phyloP scores from a whole-genome alignment of 2,329 filamentous ascomycete genomes.

The Aspergillus oerlinghausenensis region DNA sequence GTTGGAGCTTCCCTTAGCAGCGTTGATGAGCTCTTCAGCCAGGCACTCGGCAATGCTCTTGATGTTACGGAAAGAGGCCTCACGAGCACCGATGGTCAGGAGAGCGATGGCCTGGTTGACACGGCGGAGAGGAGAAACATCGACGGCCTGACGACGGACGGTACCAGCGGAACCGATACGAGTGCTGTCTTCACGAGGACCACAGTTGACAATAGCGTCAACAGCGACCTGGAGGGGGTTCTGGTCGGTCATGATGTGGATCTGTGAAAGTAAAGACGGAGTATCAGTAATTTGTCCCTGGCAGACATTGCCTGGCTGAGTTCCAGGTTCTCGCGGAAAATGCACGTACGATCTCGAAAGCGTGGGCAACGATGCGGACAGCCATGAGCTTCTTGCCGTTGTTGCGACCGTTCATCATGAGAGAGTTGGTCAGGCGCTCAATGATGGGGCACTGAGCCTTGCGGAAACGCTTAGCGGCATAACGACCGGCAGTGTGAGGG shows the following conservation, averaged over 20 bases:
- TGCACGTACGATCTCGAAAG: conserved; percentile 94
- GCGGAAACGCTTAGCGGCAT: conserved; percentile 99
- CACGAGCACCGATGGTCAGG: conserved; percentile 96
- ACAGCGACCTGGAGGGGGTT: conserved; percentile 99
- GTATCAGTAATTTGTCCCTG: conserved; percentile 13
- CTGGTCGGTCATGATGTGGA: conserved; percentile 99
- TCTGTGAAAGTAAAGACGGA: conserved; percentile 50
- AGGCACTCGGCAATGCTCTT: conserved; percentile 99
- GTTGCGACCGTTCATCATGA: conserved; percentile 99
- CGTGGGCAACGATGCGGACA: conserved; percentile 96
- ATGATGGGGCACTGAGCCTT: conserved; percentile 99
- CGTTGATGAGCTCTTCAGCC: conserved; percentile 99
- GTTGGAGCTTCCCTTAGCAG: conserved; percentile 99
- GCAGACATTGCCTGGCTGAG: not conserved
- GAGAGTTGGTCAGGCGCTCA: conserved; percentile 99
- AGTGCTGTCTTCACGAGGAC: conserved; percentile 98
- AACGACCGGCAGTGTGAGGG: conserved; percentile 97
- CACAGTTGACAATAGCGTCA: conserved; percentile 99
- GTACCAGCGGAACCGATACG: conserved; percentile 99
- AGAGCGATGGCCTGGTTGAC: conserved; percentile 99
- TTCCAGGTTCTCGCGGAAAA: not conserved
- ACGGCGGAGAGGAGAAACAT: conserved; percentile 98
- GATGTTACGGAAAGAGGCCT: conserved; percentile 99
- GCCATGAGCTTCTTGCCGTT: conserved; percentile 99
- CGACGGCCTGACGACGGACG: conserved; percentile 99